Evolutionary conservation across 148 eudicot species (phyloP).

Genomic region (Silene conica): DNA sequence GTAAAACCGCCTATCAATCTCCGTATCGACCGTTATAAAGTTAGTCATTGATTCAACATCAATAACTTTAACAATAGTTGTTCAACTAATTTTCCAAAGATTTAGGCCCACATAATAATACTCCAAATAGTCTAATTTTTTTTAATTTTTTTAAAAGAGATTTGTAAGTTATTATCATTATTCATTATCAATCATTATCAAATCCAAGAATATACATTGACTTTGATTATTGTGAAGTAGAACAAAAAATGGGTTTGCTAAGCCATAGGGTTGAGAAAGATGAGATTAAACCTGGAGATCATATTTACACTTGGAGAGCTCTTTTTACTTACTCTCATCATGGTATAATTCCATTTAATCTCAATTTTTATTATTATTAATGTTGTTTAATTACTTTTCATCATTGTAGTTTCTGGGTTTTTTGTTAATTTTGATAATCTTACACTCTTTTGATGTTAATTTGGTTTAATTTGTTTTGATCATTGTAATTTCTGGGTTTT

Average conservation of each 20-base stretch:
- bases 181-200: not conserved
- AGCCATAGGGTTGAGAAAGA: slow-evolving; percentile 73
- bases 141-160: too few relatives aligned
- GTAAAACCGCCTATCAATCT: not conserved
- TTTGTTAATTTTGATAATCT: not conserved
- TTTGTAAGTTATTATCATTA: not conserved
- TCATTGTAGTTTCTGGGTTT: slow-evolving; percentile 1
- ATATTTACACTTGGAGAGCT: slow-evolving; percentile 94
- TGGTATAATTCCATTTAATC: slow-evolving; percentile 35
- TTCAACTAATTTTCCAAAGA: not conserved
- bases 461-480: not conserved
- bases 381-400: not conserved
- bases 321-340: slow-evolving; percentile 93
- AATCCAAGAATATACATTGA: slow-evolving; percentile 6
- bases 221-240: not conserved
- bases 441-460: not conserved
- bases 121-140: not conserved
- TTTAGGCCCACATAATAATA: not conserved
- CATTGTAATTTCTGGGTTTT: slow-evolving; percentile 2
- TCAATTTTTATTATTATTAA: too few relatives aligned
- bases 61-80: too few relatives aligned
- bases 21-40: too few relatives aligned
- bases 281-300: slow-evolving; percentile 81
- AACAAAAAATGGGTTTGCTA: slow-evolving; percentile 56
- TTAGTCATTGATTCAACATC: too few relatives aligned